A percentile compares a stretch with the other conserved stretches of the same genome.
Evolutionary conservation across 2,329 filamentous ascomycete species (phyloP).

Genomic region (Fusarium pininemorale): DNA sequence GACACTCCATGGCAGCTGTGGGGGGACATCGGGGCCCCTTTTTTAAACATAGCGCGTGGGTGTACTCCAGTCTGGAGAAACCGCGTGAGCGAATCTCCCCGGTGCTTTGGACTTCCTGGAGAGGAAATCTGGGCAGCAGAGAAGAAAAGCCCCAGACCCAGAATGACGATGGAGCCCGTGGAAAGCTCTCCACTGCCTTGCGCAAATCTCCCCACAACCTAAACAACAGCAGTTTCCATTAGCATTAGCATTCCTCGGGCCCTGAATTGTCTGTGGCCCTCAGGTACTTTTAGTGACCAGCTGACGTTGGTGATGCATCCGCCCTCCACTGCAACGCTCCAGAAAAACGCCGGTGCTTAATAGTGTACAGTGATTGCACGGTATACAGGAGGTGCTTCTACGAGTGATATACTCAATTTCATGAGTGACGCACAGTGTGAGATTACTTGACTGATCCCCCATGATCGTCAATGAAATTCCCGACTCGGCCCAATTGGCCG

Average conservation of each 20-base stretch:
- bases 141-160: slow-evolving; percentile 10
- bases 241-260: slow-evolving; percentile 18
- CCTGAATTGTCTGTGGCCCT: slow-evolving; percentile 9
- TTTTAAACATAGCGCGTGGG: slow-evolving; percentile 7
- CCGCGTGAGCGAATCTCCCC: slow-evolving; percentile 17
- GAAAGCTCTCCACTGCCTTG: slow-evolving; percentile 25
- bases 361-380: neutral
- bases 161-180: slow-evolving; percentile 22
- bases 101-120: slow-evolving; percentile 27
- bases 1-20: slow-evolving; percentile 19
- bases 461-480: slow-evolving; percentile 17
- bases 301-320: slow-evolving; percentile 31
- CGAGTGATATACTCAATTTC: slow-evolving; percentile 1
- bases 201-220: slow-evolving; percentile 34
- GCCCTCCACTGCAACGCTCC: slow-evolving; percentile 23
- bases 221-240: slow-evolving; percentile 28
- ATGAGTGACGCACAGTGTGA: slow-evolving; percentile 32
- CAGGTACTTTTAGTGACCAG: slow-evolving; percentile 27
- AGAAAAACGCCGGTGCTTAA: slow-evolving; percentile 13
- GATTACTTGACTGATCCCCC: neutral
- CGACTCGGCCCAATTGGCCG: slow-evolving; percentile 43
- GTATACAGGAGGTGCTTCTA: neutral
- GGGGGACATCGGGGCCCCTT: slow-evolving; percentile 28
- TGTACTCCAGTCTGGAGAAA: slow-evolving; percentile 28
- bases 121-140: slow-evolving; percentile 25